These are phyloP conservation scores for Candida sakaeoensis DNA, from an alignment of 805 yeast species.

Conservation along the genomic window DNA sequence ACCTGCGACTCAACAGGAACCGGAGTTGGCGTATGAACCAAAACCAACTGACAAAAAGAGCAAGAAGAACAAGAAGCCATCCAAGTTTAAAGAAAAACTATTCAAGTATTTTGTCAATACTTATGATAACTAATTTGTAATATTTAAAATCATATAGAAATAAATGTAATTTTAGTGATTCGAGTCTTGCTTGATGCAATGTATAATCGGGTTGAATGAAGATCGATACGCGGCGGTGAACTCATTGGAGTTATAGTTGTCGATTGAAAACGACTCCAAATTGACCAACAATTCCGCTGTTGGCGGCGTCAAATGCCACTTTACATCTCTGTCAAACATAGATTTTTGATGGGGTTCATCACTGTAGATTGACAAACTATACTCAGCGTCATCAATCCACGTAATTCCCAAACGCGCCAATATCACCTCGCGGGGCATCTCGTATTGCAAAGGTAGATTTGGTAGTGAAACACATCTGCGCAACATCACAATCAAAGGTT, in stretches of 20 bases:
- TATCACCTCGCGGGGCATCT: no score
- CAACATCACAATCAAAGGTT: not conserved
- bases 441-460: not conserved
- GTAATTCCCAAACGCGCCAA: no score
- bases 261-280: not conserved
- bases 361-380: no score
- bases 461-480: not conserved
- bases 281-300: not conserved
- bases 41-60: conserved; percentile 1
- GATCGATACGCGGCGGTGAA: not conserved
- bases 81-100: conserved; percentile 6
- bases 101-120: conserved; percentile 8
- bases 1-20: not conserved
- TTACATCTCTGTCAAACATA: not conserved
- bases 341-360: no score
- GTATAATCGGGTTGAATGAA: not conserved
- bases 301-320: not conserved
- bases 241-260: not conserved
- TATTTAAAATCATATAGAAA: not conserved
- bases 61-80: conserved; percentile 4
- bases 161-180: not conserved
- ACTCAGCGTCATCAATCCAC: no score
- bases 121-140: conserved; percentile 3
- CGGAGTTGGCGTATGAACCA: not conserved
- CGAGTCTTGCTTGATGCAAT: not conserved